A percentile compares a stretch with the other conserved stretches of the same genome.
phyloP scores from a whole-genome alignment of 345 rosid genomes.

The Murraya koenigii region DNA sequence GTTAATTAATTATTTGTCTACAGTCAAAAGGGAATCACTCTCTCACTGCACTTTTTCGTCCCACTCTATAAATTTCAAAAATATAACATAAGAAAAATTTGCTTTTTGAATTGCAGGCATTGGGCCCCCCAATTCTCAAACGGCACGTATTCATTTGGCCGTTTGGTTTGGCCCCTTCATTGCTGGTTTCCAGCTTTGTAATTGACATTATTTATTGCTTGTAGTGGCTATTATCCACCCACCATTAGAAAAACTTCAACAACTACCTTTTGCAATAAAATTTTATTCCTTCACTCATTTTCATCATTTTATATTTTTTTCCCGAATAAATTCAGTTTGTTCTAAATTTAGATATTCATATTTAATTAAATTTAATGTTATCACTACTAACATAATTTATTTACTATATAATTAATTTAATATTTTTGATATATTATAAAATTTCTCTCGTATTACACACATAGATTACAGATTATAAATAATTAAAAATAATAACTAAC shows the following conservation, averaged over 20 bases:
- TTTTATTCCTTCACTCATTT: no score
- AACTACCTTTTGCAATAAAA: not conserved
- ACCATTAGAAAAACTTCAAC: not conserved
- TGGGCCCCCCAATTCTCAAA: constrained; percentile 41
- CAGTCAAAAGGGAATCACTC: constrained; percentile 35
- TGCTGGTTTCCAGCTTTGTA: constrained; percentile 8
- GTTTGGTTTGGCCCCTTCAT: not conserved
- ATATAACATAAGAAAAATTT: constrained; percentile 22
- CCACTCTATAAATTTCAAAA: constrained; percentile 53
- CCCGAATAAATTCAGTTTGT: no score
- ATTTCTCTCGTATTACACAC: no score
- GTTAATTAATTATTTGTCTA: constrained; percentile 15
- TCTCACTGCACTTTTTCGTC: constrained; percentile 37
- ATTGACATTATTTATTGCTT: constrained; percentile 13
- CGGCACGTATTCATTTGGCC: constrained; percentile 14
- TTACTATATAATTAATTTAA: no score
- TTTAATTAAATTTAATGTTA: no score
- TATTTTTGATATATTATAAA: no score
- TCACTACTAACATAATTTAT: no score
- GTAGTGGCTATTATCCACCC: not conserved
- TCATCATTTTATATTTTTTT: no score
- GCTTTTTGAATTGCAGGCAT: constrained; percentile 38
- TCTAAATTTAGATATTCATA: no score
- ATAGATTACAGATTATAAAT: no score
- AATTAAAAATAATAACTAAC: no score